These are phyloP conservation scores for Fusarium sp. DNA, from an alignment of 2,329 filamentous ascomycete genomes.

Conservation along the genomic window DNA sequence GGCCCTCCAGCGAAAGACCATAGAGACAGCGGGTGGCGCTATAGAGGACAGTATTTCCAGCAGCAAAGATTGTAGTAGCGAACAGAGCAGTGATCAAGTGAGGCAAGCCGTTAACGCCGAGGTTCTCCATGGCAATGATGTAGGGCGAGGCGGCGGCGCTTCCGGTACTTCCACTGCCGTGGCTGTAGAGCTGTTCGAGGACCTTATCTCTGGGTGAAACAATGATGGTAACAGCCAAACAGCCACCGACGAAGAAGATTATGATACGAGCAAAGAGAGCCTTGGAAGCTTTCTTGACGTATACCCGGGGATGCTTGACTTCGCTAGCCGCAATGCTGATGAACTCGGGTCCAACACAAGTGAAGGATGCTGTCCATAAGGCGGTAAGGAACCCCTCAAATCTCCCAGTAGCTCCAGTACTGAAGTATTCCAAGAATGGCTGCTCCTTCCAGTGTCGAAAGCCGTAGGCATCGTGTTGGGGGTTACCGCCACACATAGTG, in stretches of 20 bases:
- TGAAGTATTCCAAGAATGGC: conserved; percentile 67
- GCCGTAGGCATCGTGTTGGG: conserved; percentile 74
- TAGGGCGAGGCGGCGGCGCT: conserved; percentile 71
- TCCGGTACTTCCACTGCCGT: conserved; percentile 52
- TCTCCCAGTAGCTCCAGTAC: conserved; percentile 72
- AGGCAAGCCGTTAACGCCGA: conserved; percentile 66
- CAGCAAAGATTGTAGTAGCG: conserved; percentile 57
- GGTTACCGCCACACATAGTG: conserved; percentile 83
- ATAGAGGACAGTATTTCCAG: conserved; percentile 64
- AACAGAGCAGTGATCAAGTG: conserved; percentile 68
- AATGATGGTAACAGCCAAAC: conserved; percentile 74
- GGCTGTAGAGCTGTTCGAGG: conserved; percentile 65
- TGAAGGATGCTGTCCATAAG: conserved; percentile 73
- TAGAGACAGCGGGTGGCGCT: conserved; percentile 64
- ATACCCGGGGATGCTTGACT: conserved; percentile 71
- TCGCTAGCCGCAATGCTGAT: conserved; percentile 77
- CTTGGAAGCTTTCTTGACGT: conserved; percentile 78
- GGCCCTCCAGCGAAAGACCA: conserved; percentile 63
- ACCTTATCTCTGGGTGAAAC: conserved; percentile 73
- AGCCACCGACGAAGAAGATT: conserved; percentile 78
- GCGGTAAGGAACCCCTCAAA: conserved; percentile 80
- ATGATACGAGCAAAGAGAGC: conserved; percentile 79
- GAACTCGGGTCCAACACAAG: conserved; percentile 75
- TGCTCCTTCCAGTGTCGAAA: conserved; percentile 74
- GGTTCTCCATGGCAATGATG: conserved; percentile 71